Base-by-base conservation (phyloP, 768 basidiomycete species). In the Hydnomerulius pinastri region DNA sequence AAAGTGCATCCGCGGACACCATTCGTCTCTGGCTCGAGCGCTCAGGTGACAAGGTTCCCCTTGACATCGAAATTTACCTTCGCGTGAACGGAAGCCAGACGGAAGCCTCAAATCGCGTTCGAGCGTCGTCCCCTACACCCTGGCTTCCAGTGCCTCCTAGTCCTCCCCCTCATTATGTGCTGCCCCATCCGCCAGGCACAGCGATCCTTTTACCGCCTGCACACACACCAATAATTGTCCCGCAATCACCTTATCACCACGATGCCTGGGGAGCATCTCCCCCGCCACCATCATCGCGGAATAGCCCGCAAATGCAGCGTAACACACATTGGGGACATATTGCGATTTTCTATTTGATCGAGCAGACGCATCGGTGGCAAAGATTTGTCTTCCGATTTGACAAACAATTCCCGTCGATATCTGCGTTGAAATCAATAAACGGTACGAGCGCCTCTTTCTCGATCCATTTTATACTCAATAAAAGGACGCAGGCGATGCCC, bases 11-110 rank as follows among this genome's bases (percentile, higher is more conserved):
- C 24, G 80, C 89, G 23, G 89, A 92, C 61, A 89, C 85, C 5
- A 80, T 92, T 42, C 84, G 90, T 7, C 76, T 92, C 10, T 92
- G 90, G 89, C 76, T 92, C 0, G 88, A 90, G 64, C 83, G 89
- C 23, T 86, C 90, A 11, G 90, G 90, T 15, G 71, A 75, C 44
- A 76, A 69, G 4, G 81, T 84, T 6, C 85, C 89, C 6, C 77
- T 92, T 8, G 90, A 90, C 63, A 87, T 92, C 51, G 87, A 90
- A 63, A 89, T 92, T 40, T 85, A 82, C 64, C 71, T 92, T 32
- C 83, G 82, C 29, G 78, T 85, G 23, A 70, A 71, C 29, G 68
- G 60, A 17, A 48, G 63, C 32, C 64, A 62, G 55, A 37, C 60
- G 4, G 57, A 64, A 28, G 23, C 54, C 8, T 55, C 57, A 43